Conservation (phyloP, 306 rosid species). For the Pterocarpus santalinus region DNA sequence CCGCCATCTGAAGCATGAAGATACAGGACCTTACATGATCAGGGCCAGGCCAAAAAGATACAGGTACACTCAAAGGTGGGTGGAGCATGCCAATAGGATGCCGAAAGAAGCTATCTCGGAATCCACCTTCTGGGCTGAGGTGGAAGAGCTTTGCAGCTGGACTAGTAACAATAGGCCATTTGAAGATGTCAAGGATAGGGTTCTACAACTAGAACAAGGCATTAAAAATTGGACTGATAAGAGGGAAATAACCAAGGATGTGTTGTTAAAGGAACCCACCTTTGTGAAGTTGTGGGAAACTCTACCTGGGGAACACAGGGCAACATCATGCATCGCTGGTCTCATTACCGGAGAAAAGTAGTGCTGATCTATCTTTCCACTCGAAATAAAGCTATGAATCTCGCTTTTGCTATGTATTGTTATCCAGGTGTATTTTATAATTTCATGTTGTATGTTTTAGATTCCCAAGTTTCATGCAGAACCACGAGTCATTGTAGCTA, state of each 20-base stretch:
- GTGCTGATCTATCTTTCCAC: slow-evolving; percentile 9
- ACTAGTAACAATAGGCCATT: background rate
- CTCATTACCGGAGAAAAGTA: slow-evolving; percentile 11
- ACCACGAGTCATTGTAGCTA: background rate
- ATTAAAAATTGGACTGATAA: slow-evolving; percentile 52
- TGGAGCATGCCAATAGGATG: slow-evolving; percentile 51
- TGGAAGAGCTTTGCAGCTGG: slow-evolving; percentile 68
- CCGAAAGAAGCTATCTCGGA: slow-evolving; percentile 49
- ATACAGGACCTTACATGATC: slow-evolving; percentile 63
- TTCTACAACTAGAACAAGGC: slow-evolving; percentile 34
- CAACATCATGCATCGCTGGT: slow-evolving; percentile 35
- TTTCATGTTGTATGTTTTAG: background rate
- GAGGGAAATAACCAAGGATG: slow-evolving; percentile 43
- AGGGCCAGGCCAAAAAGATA: slow-evolving; percentile 74
- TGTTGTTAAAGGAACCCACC: slow-evolving; percentile 58
- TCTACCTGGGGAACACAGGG: slow-evolving; percentile 53
- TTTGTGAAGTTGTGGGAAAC: slow-evolving; percentile 58
- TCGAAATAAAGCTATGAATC: slow-evolving; percentile 16
- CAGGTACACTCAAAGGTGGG: slow-evolving; percentile 72
- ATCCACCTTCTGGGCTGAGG: slow-evolving; percentile 75
- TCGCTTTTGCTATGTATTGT: background rate
- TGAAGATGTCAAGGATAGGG: background rate
- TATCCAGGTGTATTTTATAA: background rate
- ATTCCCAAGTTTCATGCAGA: slow-evolving; percentile 4
- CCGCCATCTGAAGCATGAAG: slow-evolving; percentile 73